Evolutionary conservation across 106 monocot genomes (phyloP).

Genomic region (Gastrodia elata): DNA sequence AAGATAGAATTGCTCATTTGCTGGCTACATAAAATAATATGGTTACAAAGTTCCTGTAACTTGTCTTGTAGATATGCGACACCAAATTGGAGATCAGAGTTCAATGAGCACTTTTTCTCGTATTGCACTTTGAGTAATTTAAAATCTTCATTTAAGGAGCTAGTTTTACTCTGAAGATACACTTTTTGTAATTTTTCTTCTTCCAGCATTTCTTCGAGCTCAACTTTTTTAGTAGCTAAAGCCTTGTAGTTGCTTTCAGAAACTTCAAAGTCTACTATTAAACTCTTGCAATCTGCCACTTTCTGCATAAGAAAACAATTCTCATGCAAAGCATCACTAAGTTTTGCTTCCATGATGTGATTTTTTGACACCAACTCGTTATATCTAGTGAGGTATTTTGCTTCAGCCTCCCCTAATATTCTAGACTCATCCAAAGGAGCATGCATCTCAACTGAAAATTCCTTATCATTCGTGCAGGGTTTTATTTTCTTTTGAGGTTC

Average conservation of each 20-base stretch:
- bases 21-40: conserved; percentile 21
- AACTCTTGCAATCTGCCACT: conserved; percentile 34
- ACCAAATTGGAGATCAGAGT: conserved; percentile 33
- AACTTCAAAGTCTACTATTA: conserved; percentile 20
- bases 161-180: conserved; percentile 31
- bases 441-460: conserved; percentile 36
- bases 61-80: conserved; percentile 28
- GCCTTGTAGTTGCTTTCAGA: conserved; percentile 34
- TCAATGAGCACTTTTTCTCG: conserved; percentile 22
- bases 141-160: conserved; percentile 22
- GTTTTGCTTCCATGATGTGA: conserved; percentile 44
- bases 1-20: conserved; percentile 18
- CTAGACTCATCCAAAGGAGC: conserved; percentile 30
- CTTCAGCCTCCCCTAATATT: conserved; percentile 36
- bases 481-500: conserved; percentile 40
- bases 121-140: conserved; percentile 41
- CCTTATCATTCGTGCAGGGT: conserved; percentile 30
- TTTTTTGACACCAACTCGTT: conserved; percentile 46
- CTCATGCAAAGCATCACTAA: conserved; percentile 39
- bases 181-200: conserved; percentile 43
- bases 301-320: conserved; percentile 42
- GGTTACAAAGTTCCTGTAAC: conserved; percentile 24
- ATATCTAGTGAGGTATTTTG: conserved; percentile 33
- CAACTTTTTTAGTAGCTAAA: conserved; percentile 44
- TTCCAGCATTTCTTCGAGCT: conserved; percentile 40